Conservation (phyloP, 2,329 filamentous ascomycete species). For the Diaporthe capsici region DNA sequence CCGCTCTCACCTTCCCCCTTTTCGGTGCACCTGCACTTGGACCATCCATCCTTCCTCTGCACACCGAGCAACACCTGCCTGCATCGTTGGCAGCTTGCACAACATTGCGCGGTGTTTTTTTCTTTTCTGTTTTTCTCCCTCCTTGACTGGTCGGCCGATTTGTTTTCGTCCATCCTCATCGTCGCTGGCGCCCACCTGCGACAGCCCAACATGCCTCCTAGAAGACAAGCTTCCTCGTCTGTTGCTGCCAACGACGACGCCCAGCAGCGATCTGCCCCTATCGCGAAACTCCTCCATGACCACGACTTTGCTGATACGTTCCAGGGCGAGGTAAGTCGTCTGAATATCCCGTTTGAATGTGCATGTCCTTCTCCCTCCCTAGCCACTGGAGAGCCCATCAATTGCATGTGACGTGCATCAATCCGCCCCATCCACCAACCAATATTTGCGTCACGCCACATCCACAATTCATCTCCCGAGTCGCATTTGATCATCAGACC, state of each 20-base stretch:
- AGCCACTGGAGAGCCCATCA: no score
- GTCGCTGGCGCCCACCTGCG: not conserved
- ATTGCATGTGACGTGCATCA: constrained; percentile 18
- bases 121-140: not conserved
- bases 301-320: constrained; percentile 29
- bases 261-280: not conserved
- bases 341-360: not conserved
- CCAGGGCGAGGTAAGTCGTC: constrained; percentile 37
- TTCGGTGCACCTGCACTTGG: constrained; percentile 11
- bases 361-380: no score
- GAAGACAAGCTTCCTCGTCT: constrained; percentile 15
- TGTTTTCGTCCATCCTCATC: not conserved
- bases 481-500: not conserved
- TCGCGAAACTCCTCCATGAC: constrained; percentile 5
- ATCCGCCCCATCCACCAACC: no score
- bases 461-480: constrained; percentile 30
- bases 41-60: not conserved
- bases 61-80: no score
- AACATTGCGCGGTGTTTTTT: not conserved
- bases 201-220: constrained; percentile 27
- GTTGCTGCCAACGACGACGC: not conserved
- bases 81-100: not conserved
- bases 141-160: not conserved
- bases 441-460: constrained; percentile 21
- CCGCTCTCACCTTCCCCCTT: not conserved